These are phyloP conservation scores for Jaapia argillacea DNA, from an alignment of 768 basidiomycete species.

Conservation along the genomic window DNA sequence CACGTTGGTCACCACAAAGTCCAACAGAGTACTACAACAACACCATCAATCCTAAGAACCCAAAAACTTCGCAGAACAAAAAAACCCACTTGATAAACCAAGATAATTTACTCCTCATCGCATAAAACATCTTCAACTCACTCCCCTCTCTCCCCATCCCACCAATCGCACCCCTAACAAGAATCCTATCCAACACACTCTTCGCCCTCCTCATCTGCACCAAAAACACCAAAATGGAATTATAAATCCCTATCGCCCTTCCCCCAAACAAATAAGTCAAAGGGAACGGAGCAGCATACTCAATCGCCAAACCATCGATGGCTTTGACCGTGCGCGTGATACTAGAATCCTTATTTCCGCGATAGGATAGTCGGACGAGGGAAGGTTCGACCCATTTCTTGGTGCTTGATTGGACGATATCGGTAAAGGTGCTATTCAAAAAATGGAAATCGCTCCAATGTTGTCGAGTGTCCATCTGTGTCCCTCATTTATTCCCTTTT, in stretches of 20 bases:
- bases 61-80: neutral
- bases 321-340: constrained; percentile 48
- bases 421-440: constrained; percentile 66
- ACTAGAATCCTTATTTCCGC: constrained; percentile 36
- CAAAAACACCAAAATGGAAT: constrained; percentile 60
- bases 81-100: constrained; percentile 79
- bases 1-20: constrained; percentile 69
- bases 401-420: constrained; percentile 44
- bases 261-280: constrained; percentile 70
- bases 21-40: constrained; percentile 42
- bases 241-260: constrained; percentile 43
- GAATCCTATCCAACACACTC: constrained; percentile 55
- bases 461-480: constrained; percentile 65
- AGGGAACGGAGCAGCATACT: constrained; percentile 78
- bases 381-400: constrained; percentile 54
- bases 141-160: constrained; percentile 22
- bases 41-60: neutral
- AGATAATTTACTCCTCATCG: constrained; percentile 63
- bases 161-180: constrained; percentile 43
- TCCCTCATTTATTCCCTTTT: neutral
- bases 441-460: constrained; percentile 78
- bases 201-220: constrained; percentile 71
- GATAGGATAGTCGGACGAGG: constrained; percentile 64
- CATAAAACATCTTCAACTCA: constrained; percentile 64
- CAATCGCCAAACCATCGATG: constrained; percentile 58